Percentiles rank a stretch among this genome's conserved stretches.
These are phyloP conservation scores for Lyophyllum semitale DNA, from an alignment of 768 basidiomycete genomes.

Conservation along the genomic window DNA sequence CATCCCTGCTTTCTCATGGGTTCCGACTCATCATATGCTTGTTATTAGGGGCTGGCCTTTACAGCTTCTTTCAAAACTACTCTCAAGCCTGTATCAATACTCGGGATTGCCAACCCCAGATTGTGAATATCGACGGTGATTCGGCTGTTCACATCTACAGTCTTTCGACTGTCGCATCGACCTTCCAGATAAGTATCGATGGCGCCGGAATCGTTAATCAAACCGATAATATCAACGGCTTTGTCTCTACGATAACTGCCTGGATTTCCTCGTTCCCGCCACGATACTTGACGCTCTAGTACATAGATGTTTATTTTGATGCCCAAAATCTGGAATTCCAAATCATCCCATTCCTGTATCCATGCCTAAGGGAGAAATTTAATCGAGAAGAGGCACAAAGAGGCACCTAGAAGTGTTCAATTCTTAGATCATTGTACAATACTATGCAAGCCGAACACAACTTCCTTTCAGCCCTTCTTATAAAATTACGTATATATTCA, in stretches of 20 bases:
- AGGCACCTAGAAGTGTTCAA: too few species aligned
- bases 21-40: neutral
- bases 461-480: too few species aligned
- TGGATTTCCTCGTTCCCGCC: constrained; percentile 32
- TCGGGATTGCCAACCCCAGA: constrained; percentile 52
- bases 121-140: constrained; percentile 47
- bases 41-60: constrained; percentile 38
- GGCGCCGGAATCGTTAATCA: constrained; percentile 47
- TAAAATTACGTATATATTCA: neutral
- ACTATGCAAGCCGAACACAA: too few species aligned
- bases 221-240: constrained; percentile 53
- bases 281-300: neutral
- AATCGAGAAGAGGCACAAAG: too few species aligned
- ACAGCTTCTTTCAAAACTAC: constrained; percentile 72
- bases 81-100: constrained; percentile 28
- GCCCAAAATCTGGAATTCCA: too few species aligned
- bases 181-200: constrained; percentile 51
- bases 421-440: too few species aligned
- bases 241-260: constrained; percentile 49
- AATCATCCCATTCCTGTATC: too few species aligned
- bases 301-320: neutral
- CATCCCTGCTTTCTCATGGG: constrained; percentile 28
- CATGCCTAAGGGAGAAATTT: too few species aligned
- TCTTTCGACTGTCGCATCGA: constrained; percentile 57
- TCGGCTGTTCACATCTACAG: constrained; percentile 56